Base-by-base conservation (phyloP, 352 stramenopile species). In the Pythium aphanidermatum region DNA sequence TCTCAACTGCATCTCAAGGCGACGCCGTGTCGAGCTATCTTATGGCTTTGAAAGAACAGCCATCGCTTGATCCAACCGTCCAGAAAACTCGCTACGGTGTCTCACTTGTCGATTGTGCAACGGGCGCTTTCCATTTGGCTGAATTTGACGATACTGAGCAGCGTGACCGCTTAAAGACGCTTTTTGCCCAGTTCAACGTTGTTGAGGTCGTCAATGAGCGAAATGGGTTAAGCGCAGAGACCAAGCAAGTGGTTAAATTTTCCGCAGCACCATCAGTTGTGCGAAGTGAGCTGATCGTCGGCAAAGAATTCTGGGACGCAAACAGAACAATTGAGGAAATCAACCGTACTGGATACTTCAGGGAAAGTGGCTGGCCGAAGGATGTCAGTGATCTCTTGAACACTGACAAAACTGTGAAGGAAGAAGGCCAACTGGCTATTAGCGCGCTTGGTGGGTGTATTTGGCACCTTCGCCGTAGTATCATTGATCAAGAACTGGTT, bases 81-180 rank as follows among this genome's bases (percentile, higher is more conserved):
- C 81, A 69, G 47, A 63, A 45, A 6, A 52, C 85, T 12, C 74
- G 77, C 4, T 98, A 98, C 59, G 96, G 97, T 30, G 74, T 99
- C 20, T 98, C 87, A 29, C 74, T 98, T 41, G 82, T 98, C 4
- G 95, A 99, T 68, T 95, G 89, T 21, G 74, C 93, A 3, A 96
- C 86, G 2, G 92, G 86, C 3, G 80, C 73, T 2, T 93, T 99
- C 32, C 95, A 95, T 28, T 39, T 99, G 3, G 92, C 95, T 5
- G 91, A 99, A 57, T 99, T 99, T 78, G 83, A 95, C 11, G 97
- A 99, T 68, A 95, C 97, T 46, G 70, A 92, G 24, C 85, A 98
- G 45, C 83, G 95, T 36, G 95, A 96, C 38, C 77, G 95, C 1
- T 76, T 99, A 42, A 91, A 97, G 49, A 99, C 96, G 17, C 63